Conservation (phyloP, 495 filamentous ascomycete genomes). For the Tuber indicum region DNA sequence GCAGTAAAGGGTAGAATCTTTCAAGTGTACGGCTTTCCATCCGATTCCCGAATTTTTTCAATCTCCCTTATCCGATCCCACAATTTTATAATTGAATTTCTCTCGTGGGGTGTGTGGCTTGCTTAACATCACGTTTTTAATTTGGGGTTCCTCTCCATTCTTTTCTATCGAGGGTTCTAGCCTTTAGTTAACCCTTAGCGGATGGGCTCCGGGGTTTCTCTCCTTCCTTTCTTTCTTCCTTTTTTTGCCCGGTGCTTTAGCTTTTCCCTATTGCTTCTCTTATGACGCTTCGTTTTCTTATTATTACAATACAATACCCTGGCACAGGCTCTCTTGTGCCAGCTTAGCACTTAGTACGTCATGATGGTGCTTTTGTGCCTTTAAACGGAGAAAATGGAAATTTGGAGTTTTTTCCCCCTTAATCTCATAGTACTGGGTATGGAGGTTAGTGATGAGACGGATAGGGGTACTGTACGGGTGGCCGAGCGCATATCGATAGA, state of each 20-base stretch:
- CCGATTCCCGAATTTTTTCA: background rate
- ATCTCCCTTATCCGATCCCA: background rate
- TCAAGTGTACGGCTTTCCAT: background rate
- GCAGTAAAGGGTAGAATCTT: constrained; percentile 1
- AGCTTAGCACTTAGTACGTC: background rate
- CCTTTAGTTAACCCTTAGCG: background rate
- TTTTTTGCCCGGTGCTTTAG: background rate
- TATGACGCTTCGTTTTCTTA: background rate
- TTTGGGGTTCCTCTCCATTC: background rate
- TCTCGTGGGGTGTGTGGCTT: background rate
- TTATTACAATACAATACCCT: constrained; percentile 2
- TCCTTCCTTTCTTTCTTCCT: background rate
- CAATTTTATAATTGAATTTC: background rate
- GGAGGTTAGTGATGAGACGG: no score
- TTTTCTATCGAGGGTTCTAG: background rate
- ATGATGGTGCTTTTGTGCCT: background rate
- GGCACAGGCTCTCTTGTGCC: background rate
- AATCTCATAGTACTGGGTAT: background rate
- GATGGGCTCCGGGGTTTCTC: background rate
- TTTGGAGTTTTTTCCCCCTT: background rate
- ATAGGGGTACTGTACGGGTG: no score
- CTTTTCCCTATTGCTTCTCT: constrained; percentile 6
- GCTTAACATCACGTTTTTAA: background rate
- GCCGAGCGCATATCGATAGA: no score
- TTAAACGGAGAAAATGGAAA: background rate